Evolutionary conservation across 306 rosid species (phyloP).

Genomic region (Parietaria judaica): DNA sequence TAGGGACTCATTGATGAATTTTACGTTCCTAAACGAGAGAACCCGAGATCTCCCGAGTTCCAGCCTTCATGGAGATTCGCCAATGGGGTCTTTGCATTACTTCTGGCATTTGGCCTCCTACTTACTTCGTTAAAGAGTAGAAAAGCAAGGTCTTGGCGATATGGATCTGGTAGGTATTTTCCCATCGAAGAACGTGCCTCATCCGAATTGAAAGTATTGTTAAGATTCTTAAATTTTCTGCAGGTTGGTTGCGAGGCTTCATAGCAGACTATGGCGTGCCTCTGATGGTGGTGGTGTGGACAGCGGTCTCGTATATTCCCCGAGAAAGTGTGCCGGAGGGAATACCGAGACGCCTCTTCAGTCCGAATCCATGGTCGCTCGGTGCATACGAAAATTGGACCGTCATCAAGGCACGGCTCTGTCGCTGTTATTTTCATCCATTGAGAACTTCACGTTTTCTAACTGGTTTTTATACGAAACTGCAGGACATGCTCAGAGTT

Average conservation of each 20-base stretch:
- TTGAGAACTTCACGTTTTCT: background rate
- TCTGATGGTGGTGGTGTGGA: slow-evolving; percentile 67
- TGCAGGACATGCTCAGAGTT: slow-evolving; percentile 71
- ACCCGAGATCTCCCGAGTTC: slow-evolving; percentile 41
- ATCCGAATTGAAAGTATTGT: no score
- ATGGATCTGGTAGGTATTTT: slow-evolving; percentile 48
- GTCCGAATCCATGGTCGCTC: slow-evolving; percentile 81
- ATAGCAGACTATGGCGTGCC: slow-evolving; percentile 83
- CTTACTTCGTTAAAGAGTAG: slow-evolving; percentile 62
- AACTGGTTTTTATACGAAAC: slow-evolving; percentile 10
- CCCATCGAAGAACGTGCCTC: no score
- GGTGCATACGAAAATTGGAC: slow-evolving; percentile 77
- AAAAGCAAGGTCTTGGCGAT: slow-evolving; percentile 74
- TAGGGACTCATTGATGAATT: slow-evolving; percentile 69
- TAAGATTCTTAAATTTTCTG: slow-evolving; percentile 3
- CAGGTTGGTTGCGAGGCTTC: slow-evolving; percentile 60
- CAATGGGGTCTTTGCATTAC: slow-evolving; percentile 79
- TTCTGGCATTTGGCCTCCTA: slow-evolving; percentile 68
- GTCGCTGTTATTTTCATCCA: slow-evolving; percentile 6
- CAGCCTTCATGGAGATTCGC: slow-evolving; percentile 80
- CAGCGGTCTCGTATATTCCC: slow-evolving; percentile 62
- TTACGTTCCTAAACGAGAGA: slow-evolving; percentile 48
- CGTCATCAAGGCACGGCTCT: slow-evolving; percentile 46
- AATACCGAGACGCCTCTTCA: slow-evolving; percentile 73
- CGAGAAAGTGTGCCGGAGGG: slow-evolving; percentile 52